These are phyloP conservation scores for Fusarium sp. DNA, from an alignment of 2,329 filamentous ascomycete species.

Conservation along the genomic window DNA sequence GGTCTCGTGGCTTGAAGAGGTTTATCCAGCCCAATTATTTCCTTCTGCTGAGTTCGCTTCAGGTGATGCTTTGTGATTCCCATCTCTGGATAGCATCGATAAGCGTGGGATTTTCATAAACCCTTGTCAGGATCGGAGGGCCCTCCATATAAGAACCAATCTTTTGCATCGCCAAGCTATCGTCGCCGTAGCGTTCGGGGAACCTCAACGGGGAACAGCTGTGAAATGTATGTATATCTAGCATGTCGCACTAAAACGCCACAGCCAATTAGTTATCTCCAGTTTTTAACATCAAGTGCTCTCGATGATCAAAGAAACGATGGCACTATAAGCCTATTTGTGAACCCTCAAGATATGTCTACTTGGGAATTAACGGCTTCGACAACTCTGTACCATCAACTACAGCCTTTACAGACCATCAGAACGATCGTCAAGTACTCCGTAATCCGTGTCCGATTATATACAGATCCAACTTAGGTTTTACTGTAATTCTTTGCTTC, in stretches of 20 bases:
- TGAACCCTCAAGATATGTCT: neutral
- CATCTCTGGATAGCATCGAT: neutral
- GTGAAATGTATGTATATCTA: neutral
- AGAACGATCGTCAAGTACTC: neutral
- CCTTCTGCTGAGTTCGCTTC: neutral
- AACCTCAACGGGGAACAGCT: conserved; percentile 2
- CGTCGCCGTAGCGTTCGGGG: conserved; percentile 23
- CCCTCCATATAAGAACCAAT: neutral
- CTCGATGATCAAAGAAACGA: neutral
- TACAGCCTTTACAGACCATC: neutral
- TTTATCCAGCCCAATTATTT: neutral
- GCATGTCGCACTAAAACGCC: conserved; percentile 5
- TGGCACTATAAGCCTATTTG: neutral
- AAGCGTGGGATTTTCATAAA: neutral
- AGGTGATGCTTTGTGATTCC: neutral
- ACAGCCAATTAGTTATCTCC: neutral
- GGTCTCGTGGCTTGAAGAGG: neutral
- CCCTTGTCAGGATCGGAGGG: neutral
- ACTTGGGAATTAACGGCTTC: neutral
- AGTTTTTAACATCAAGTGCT: neutral
- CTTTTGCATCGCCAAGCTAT: neutral
- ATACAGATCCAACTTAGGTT: neutral
- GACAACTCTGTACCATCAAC: neutral
- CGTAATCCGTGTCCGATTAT: neutral
- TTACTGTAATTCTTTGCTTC: neutral